Percentiles rank a stretch among this genome's conserved stretches.
Evolutionary conservation across 208 protist species (phyloP).

Genomic region (Leishmania major): DNA sequence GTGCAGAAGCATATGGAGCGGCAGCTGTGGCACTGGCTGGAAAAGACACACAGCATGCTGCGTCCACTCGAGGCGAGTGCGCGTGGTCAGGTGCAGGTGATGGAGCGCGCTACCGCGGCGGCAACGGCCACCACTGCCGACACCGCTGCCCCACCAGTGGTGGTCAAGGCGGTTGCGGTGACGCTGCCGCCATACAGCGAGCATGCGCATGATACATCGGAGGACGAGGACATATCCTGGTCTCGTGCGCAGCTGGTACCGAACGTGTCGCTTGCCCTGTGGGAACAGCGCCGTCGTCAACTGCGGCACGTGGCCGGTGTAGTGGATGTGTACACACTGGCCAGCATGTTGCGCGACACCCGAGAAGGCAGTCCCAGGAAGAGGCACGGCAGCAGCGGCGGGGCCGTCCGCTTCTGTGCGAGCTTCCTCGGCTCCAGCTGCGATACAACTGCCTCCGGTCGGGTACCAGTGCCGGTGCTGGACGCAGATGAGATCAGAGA

Average conservation of each 20-base stretch:
- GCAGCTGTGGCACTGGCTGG: conserved; percentile 41
- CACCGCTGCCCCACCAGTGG: background rate
- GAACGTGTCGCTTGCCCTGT: conserved; percentile 11
- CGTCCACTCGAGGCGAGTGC: conserved; percentile 6
- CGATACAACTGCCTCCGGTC: background rate
- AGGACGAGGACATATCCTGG: conserved; percentile 22
- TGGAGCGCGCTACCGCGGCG: conserved; percentile 2
- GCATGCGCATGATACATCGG: background rate
- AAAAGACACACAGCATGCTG: conserved; percentile 11
- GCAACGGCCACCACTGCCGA: background rate
- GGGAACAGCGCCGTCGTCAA: conserved; percentile 11
- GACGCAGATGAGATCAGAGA: conserved; percentile 10
- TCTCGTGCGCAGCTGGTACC: conserved; percentile 30
- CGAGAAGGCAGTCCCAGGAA: background rate
- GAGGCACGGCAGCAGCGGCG: background rate
- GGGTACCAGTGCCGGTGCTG: conserved; percentile 7
- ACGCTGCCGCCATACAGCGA: conserved; percentile 19
- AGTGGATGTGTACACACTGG: conserved; percentile 34
- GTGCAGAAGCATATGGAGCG: conserved; percentile 36
- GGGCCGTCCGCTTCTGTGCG: background rate
- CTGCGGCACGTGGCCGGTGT: conserved; percentile 22
- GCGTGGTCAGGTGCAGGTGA: conserved; percentile 27
- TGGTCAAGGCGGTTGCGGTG: conserved; percentile 33
- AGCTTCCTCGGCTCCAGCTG: background rate
- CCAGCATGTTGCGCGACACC: conserved; percentile 29